A percentile compares a stretch with the other conserved stretches of the same genome.
Evolutionary conservation across 2,329 filamentous ascomycete genomes (phyloP).

Genomic region (Cladosporium halotolerans): DNA sequence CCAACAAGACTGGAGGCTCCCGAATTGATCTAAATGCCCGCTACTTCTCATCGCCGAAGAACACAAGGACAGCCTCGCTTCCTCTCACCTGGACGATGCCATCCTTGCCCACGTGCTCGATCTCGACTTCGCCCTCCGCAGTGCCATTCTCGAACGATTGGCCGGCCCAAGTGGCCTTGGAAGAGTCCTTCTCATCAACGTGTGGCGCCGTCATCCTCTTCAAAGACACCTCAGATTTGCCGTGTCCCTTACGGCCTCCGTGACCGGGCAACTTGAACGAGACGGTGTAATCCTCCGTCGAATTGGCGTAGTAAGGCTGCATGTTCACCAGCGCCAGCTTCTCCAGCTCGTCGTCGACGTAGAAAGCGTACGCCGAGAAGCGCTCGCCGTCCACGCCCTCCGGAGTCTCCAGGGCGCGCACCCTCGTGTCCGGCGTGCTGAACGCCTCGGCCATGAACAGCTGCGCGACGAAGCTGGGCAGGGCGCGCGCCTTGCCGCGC

Average conservation of each 20-base stretch:
- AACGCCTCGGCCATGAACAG: slow-evolving; percentile 27
- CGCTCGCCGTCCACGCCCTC: slow-evolving; percentile 18
- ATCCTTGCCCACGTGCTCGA: slow-evolving; percentile 18
- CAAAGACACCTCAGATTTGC: slow-evolving; percentile 12
- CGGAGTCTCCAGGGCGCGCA: slow-evolving; percentile 19
- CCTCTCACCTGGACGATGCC: slow-evolving; percentile 21
- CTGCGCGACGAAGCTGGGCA: slow-evolving; percentile 23
- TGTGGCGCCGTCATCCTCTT: slow-evolving; percentile 25
- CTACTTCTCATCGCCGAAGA: slow-evolving; percentile 18
- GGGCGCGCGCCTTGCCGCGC: slow-evolving; percentile 21
- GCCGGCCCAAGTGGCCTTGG: slow-evolving; percentile 24
- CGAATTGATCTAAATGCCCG: no score
- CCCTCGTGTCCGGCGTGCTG: slow-evolving; percentile 19
- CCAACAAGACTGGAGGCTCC: no score
- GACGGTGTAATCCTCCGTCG: slow-evolving; percentile 21
- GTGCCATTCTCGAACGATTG: slow-evolving; percentile 24
- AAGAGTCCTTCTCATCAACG: slow-evolving; percentile 22
- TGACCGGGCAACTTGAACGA: slow-evolving; percentile 12
- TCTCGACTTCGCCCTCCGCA: slow-evolving; percentile 13
- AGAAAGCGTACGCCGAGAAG: slow-evolving; percentile 25
- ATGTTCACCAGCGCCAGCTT: slow-evolving; percentile 27
- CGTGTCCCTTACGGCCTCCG: slow-evolving; percentile 1
- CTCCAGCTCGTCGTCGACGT: slow-evolving; percentile 17
- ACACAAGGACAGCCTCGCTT: slow-evolving; percentile 26
- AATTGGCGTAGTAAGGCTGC: slow-evolving; percentile 25